Conservation (phyloP, 805 yeast genomes). For the Kodamaea nitidulidarum region DNA sequence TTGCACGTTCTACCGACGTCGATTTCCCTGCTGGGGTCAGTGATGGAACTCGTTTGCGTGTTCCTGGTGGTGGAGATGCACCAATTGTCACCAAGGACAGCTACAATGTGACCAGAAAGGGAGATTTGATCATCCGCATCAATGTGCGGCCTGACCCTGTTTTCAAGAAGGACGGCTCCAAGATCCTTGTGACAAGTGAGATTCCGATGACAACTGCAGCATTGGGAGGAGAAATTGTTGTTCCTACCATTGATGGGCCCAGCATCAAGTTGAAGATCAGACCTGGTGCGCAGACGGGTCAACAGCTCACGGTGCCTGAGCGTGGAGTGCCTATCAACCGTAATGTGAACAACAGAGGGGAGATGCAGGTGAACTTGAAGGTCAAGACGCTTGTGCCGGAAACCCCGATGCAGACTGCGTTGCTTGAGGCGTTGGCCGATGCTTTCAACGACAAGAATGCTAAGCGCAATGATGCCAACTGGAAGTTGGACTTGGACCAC, state of each 20-base stretch:
- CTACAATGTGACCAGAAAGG: constrained; percentile 65
- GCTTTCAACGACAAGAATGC: constrained; percentile 80
- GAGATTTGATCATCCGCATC: constrained; percentile 83
- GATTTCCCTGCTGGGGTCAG: constrained; percentile 86
- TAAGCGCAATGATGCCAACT: constrained; percentile 53
- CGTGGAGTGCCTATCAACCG: constrained; percentile 77
- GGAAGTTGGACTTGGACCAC: constrained; percentile 32
- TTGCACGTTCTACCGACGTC: constrained; percentile 66
- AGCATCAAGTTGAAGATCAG: constrained; percentile 74
- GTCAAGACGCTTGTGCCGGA: constrained; percentile 71
- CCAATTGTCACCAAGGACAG: constrained; percentile 73
- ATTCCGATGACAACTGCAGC: constrained; percentile 96
- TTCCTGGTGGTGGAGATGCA: constrained; percentile 86
- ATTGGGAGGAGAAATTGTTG: constrained; percentile 82
- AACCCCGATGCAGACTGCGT: constrained; percentile 79
- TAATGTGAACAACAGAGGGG: constrained; percentile 62
- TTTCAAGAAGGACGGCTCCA: constrained; percentile 64
- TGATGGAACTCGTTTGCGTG: constrained; percentile 81
- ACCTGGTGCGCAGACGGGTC: constrained; percentile 78
- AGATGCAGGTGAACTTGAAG: constrained; percentile 67
- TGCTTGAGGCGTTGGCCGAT: constrained; percentile 93
- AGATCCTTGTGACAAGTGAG: constrained; percentile 59
- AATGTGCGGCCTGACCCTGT: constrained; percentile 70
- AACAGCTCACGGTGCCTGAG: constrained; percentile 69
- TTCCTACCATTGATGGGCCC: constrained; percentile 88